Percentiles rank a stretch among this genome's conserved stretches.
Evolutionary conservation across 371 early-diverging fungal genomes (phyloP).

Genomic region (Nematocida homosporus): DNA sequence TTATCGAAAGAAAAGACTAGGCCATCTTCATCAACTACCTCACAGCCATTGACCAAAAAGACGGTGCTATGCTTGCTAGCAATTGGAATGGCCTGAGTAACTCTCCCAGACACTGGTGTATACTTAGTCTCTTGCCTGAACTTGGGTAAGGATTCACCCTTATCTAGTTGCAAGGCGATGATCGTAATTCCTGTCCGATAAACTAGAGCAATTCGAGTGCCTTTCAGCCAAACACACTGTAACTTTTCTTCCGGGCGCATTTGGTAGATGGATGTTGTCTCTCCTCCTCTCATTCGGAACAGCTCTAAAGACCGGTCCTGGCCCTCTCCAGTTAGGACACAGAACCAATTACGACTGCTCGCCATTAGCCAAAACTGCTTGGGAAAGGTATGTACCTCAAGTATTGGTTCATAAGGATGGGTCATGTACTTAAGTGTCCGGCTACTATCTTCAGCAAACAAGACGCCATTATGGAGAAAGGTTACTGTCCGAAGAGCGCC

Average conservation of each 20-base stretch:
- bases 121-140: conserved; percentile 1
- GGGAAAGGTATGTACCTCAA: not conserved
- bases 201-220: not conserved
- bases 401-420: conserved; percentile 34
- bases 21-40: conserved; percentile 33
- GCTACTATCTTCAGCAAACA: conserved; percentile 16
- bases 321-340: not conserved
- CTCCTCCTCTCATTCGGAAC: not conserved
- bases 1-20: not conserved
- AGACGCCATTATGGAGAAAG: conserved; percentile 8
- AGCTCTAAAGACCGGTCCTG: not conserved
- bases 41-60: conserved; percentile 36
- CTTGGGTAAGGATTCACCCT: not conserved
- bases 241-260: not conserved
- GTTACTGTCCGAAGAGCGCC: not conserved
- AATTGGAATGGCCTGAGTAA: not conserved
- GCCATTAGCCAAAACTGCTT: too few species aligned
- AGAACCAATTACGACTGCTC: not conserved
- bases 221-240: not conserved
- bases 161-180: not conserved
- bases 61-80: conserved; percentile 11
- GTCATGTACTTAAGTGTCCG: conserved; percentile 2
- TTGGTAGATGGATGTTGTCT: not conserved
- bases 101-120: not conserved
- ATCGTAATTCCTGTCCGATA: not conserved